Base-by-base conservation (phyloP, 805 yeast species). In the Yarrowia sp. region DNA sequence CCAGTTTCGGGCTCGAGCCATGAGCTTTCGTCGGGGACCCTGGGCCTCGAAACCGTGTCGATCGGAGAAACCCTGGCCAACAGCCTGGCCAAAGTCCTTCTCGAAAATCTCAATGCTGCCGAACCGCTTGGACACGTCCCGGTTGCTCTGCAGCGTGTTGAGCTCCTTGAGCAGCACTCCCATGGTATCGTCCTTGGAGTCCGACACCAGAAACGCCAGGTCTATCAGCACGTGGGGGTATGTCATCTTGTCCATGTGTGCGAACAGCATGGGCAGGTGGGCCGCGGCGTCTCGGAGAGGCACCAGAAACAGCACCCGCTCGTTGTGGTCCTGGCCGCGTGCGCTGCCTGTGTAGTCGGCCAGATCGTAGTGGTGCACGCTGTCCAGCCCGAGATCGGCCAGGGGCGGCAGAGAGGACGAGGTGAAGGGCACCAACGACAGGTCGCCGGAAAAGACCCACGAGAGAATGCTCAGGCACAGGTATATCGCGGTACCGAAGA, bases 1-100 rank as follows among this genome's bases (percentile, higher is more conserved):
- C 99, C 98, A 93, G 76, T 93, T 93, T 75, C 99, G 83, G 7
- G 98, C 98, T 65, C 93, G 83, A 1, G 96, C 98, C 99, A 93
- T 93, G 69, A 91, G 81, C 75, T 93, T 95, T 73, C 99, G 81
- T 75, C 99, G 82, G 41, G 97, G 96, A 2, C 98, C 99, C 75
- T 93, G 99, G 1, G 97, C 98, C 13, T 89, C 93, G 75, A 93
- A 92, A 1, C 97, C 98, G 76, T 95, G 98, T 73, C 99, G 82
- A 74, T 95, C 99, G 65, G 90, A 84, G 74, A 93, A 93, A 15
- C 96, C 89, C 78, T 93, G 99, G 66, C 98, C 98, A 67, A 93
- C 88, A 55, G 85, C 83, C 75, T 92, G 97, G 58, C 98, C 98
- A 74, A 93, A 93, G 76, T 93, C 97, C 74, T 92, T 93, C 70